These are phyloP conservation scores for Aspergillus oerlinghausenensis DNA, from an alignment of 2,329 filamentous ascomycete species.

Conservation along the genomic window DNA sequence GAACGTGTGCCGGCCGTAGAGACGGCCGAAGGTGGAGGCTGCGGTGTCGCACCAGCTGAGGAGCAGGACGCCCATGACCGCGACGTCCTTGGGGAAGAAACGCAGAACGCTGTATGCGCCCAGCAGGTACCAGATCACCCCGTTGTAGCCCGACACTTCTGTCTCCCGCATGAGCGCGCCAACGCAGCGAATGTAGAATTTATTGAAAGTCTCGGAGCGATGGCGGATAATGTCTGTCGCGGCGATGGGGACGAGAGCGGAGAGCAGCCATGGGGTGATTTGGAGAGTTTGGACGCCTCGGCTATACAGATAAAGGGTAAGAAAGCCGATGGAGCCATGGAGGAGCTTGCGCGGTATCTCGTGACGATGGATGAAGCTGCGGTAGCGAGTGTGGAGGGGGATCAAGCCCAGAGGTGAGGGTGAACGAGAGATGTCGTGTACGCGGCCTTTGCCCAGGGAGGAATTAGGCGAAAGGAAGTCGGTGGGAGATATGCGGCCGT, in stretches of 20 bases:
- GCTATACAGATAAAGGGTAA: constrained; percentile 81
- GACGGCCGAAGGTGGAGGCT: constrained; percentile 85
- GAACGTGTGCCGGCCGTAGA: constrained; percentile 86
- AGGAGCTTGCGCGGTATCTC: constrained; percentile 91
- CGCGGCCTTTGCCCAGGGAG: constrained; percentile 58
- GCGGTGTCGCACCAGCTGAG: constrained; percentile 98
- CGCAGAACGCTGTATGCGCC: constrained; percentile 82
- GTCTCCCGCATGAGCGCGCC: constrained; percentile 96
- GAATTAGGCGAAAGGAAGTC: constrained; percentile 37
- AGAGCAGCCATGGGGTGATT: constrained; percentile 81
- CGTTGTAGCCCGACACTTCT: constrained; percentile 91
- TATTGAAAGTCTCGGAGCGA: constrained; percentile 74
- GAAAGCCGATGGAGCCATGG: constrained; percentile 94
- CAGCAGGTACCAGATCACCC: constrained; percentile 92
- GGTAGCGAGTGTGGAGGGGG: constrained; percentile 88
- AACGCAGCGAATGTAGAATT: constrained; percentile 75
- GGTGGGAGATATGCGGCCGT: constrained; percentile 35
- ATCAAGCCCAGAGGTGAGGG: constrained; percentile 92
- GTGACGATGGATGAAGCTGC: constrained; percentile 89
- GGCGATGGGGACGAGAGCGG: constrained; percentile 76
- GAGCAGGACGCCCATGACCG: constrained; percentile 80
- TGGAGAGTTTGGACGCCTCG: constrained; percentile 69
- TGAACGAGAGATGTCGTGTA: constrained; percentile 84
- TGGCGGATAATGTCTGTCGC: constrained; percentile 78
- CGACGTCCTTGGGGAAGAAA: constrained; percentile 90